These are phyloP conservation scores for Chalciporus sp. DNA, from an alignment of 1,284 basidiomycete species.

Conservation along the genomic window DNA sequence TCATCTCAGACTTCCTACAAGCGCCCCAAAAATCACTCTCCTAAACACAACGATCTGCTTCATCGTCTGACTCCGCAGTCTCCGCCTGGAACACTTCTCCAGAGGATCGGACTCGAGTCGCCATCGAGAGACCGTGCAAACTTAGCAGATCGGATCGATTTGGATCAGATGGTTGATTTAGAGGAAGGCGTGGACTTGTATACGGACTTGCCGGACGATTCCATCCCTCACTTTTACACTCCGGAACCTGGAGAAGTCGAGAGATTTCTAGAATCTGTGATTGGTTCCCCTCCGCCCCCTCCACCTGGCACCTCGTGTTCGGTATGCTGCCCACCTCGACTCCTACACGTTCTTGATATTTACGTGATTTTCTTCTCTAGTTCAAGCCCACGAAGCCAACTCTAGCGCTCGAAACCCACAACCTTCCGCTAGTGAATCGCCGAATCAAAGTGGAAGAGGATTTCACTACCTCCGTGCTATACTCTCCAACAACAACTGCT, in stretches of 20 bases:
- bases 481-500: constrained; percentile 14
- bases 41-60: constrained; percentile 9
- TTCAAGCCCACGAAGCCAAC: constrained; percentile 8
- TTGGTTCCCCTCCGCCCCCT: constrained; percentile 12
- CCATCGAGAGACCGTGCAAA: constrained; percentile 3
- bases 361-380: constrained; percentile 6
- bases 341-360: constrained; percentile 10
- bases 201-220: constrained; percentile 4
- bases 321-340: constrained; percentile 21
- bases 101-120: constrained; percentile 17
- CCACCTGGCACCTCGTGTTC: constrained; percentile 4
- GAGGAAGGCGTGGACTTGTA: background rate
- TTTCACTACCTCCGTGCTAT: constrained; percentile 3
- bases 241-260: constrained; percentile 31
- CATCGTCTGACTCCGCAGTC: constrained; percentile 20
- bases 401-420: constrained; percentile 18
- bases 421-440: constrained; percentile 11
- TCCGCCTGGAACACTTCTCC: constrained; percentile 19
- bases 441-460: constrained; percentile 11
- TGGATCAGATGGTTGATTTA: constrained; percentile 10
- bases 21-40: constrained; percentile 8
- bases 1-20: background rate
- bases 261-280: constrained; percentile 28
- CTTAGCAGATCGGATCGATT: background rate
- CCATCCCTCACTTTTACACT: constrained; percentile 15